These are phyloP conservation scores for Ophiostoma ulmi DNA, from an alignment of 2,329 filamentous ascomycete species.

Conservation along the genomic window DNA sequence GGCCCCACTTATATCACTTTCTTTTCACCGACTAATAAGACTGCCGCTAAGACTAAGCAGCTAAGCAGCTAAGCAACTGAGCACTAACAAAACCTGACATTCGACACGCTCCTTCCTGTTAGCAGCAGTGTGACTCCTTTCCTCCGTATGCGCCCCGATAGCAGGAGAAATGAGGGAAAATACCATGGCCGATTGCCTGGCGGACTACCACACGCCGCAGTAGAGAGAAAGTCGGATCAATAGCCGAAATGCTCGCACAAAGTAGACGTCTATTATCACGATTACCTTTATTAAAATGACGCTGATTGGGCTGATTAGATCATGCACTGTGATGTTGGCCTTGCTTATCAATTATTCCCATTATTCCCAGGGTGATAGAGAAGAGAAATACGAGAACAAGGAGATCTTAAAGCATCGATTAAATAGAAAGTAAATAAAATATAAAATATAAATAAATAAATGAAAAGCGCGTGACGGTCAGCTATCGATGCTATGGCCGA, in stretches of 20 bases:
- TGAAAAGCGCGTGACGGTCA: background rate
- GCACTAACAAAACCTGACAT: background rate
- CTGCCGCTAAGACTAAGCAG: background rate
- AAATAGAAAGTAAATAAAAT: background rate
- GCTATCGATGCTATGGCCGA: background rate
- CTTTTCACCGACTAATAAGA: background rate
- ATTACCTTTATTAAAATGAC: background rate
- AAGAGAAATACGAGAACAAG: background rate
- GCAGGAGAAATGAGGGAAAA: background rate
- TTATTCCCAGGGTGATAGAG: background rate
- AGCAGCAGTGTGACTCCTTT: background rate
- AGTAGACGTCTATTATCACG: too few relatives aligned
- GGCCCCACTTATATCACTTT: background rate
- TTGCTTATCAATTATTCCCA: background rate
- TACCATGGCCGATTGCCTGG: too few relatives aligned
- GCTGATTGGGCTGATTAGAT: constrained; percentile 5
- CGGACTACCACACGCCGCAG: background rate
- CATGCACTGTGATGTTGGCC: background rate
- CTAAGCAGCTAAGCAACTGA: background rate
- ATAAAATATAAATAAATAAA: background rate
- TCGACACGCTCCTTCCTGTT: background rate
- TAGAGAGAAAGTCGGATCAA: background rate
- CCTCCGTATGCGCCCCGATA: constrained; percentile 4
- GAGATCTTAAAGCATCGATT: background rate
- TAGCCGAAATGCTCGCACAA: background rate